Percentiles rank a stretch among this genome's conserved stretches.
These are phyloP conservation scores for Hypholoma fasciculare DNA, from an alignment of 768 basidiomycete genomes.

Conservation along the genomic window DNA sequence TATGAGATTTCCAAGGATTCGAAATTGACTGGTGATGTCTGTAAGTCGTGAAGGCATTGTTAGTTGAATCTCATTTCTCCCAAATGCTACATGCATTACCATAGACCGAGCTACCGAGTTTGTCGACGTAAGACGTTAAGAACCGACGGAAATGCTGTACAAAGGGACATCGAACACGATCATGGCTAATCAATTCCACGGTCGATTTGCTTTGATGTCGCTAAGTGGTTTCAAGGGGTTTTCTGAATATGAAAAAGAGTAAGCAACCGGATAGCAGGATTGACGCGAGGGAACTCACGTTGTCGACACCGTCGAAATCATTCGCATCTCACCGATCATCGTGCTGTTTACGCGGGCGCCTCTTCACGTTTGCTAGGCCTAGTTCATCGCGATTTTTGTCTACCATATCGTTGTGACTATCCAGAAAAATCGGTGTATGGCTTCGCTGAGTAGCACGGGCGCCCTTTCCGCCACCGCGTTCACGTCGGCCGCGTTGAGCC, in stretches of 20 bases:
- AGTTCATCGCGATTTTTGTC: conserved; percentile 73
- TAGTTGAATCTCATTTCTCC: conserved; percentile 65
- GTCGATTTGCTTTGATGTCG: conserved; percentile 98
- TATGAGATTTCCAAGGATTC: conserved; percentile 98
- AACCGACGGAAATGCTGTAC: conserved; percentile 93
- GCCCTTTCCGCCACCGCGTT: conserved; percentile 65
- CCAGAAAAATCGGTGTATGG: conserved; percentile 85
- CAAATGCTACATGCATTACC: conserved; percentile 89
- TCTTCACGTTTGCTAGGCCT: conserved; percentile 70
- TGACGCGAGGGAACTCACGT: conserved; percentile 50
- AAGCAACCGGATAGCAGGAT: not conserved
- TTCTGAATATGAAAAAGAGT: conserved; percentile 51
- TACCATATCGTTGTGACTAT: conserved; percentile 79
- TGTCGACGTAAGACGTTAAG: conserved; percentile 94
- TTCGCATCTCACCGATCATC: conserved; percentile 91
- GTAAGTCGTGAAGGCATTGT: conserved; percentile 1
- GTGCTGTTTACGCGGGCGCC: conserved; percentile 85
- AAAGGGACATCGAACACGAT: conserved; percentile 88
- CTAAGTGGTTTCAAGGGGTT: conserved; percentile 90
- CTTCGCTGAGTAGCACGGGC: conserved; percentile 75
- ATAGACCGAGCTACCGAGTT: conserved; percentile 88
- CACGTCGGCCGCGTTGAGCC: conserved; percentile 82
- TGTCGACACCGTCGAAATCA: conserved; percentile 87
- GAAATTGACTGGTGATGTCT: conserved; percentile 71
- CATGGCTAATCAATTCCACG: conserved; percentile 95